phyloP scores from a whole-genome alignment of 1,284 basidiomycete genomes.

The Tilletia indica region DNA sequence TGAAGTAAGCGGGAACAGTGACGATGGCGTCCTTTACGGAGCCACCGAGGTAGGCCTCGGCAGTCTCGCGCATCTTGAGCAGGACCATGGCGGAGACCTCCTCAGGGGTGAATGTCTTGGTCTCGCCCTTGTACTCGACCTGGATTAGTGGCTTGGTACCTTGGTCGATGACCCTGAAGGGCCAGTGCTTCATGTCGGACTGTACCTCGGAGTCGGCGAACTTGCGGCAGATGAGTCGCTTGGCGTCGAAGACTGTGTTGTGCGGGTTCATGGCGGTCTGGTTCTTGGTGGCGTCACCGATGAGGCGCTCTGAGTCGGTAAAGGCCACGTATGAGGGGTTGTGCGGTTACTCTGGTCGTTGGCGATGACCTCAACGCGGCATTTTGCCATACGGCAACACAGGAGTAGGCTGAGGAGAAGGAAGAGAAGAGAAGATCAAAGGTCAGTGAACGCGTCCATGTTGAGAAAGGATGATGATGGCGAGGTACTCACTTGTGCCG shows the following conservation, averaged over 20 bases:
- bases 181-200: conserved; percentile 90
- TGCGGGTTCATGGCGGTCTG: conserved; percentile 68
- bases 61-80: conserved; percentile 96
- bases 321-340: conserved; percentile 84
- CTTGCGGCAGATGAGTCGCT: conserved; percentile 84
- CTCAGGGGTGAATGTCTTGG: conserved; percentile 89
- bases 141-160: conserved; percentile 79
- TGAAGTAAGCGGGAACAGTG: conserved; percentile 91
- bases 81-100: conserved; percentile 98
- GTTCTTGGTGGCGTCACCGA: no score
- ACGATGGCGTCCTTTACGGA: conserved; percentile 84
- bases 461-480: no score
- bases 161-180: conserved; percentile 83
- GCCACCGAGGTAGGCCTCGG: conserved; percentile 88
- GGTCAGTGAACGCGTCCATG: no score
- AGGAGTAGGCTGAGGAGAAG: conserved; percentile 75
- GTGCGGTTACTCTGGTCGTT: conserved; percentile 95
- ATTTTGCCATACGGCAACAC: conserved; percentile 57
- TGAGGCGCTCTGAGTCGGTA: conserved; percentile 57
- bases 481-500: conserved; percentile 67
- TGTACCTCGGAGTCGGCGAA: conserved; percentile 85
- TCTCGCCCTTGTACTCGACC: conserved; percentile 85
- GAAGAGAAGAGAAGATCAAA: no score
- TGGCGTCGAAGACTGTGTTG: conserved; percentile 74
- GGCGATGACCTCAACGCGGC: conserved; percentile 92